Base-by-base conservation (phyloP, 2,329 filamentous ascomycete genomes). In the Colletotrichum tropicale region DNA sequence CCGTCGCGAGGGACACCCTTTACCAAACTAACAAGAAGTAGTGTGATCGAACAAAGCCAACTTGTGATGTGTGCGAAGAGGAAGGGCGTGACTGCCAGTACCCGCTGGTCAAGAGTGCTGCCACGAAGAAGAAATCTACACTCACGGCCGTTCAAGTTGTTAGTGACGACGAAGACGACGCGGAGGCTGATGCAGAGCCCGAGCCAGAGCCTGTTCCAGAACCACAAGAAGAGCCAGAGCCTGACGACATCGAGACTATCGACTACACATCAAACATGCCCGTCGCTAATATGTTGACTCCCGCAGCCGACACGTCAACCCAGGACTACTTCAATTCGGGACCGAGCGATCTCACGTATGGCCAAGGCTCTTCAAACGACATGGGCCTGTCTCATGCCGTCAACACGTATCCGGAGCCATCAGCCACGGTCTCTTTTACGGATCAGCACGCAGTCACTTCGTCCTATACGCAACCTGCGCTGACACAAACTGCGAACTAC, bases 31-130 rank as follows among this genome's bases (percentile, higher is more conserved):
- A 84, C 74, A 12, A 16, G 4, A 21, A 13, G 16, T 26, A 88
- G 86, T 89, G 87, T 60, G 83, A 86, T 13, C 85, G 82, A 62
- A 83, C 84, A 56, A 83, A 81, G 52, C 87, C 87, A 6, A 78
- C 78, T 2, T 89, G 88, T 75, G 80, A 79, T 8, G 82, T 83
- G 48, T 89, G 87, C 30, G 70, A 81, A 26, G 77, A 79, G 8
- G 72, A 79, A 7, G 82, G 82, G 1, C 71, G 80, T 7, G 74
- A 77, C 9, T 89, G 87, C 75, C 80, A 85, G 64, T 89, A 88
- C 77, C 81, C 86, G 26, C 78, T 81, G n/a, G 80, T 81, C 15
- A 84, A 81, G 52, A 75, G 43, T 21, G 58, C 58, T 62, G 30
- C 30, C n/a, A 34, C 58, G 58, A 62, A 24, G 28, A 36, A 34